Evolutionary conservation across 2,329 filamentous ascomycete species (phyloP).

Genomic region (Mollisiaceae sp.): DNA sequence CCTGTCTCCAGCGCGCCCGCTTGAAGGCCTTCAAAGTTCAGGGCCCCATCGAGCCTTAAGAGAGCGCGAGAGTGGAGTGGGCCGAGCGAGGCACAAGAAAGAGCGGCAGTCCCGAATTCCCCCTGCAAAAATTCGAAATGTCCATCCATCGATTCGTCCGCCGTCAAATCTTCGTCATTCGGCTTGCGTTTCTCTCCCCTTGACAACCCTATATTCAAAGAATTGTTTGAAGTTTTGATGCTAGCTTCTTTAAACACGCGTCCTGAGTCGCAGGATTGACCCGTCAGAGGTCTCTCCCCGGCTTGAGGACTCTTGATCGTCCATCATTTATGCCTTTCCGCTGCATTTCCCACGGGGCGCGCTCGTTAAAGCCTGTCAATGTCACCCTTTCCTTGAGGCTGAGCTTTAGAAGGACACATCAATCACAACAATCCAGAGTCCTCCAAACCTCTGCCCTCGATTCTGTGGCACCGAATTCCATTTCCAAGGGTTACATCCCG

Average conservation of each 20-base stretch:
- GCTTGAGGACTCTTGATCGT: slow-evolving; percentile 14
- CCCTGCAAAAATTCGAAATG: slow-evolving; percentile 22
- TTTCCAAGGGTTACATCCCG: slow-evolving; percentile 29
- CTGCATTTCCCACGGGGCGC: slow-evolving; percentile 33
- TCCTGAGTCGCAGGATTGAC: slow-evolving; percentile 33
- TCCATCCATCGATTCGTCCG: slow-evolving; percentile 15
- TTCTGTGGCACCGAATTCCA: slow-evolving; percentile 27
- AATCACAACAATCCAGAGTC: slow-evolving; percentile 36
- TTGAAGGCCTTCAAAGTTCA: not conserved
- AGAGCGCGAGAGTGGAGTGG: not conserved
- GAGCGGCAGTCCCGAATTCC: slow-evolving; percentile 11
- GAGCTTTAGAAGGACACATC: slow-evolving; percentile 43
- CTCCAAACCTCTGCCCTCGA: slow-evolving; percentile 39
- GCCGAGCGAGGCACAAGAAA: slow-evolving; percentile 5
- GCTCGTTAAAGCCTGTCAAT: slow-evolving; percentile 39
- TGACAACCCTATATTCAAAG: slow-evolving; percentile 18
- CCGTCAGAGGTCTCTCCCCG: slow-evolving; percentile 27
- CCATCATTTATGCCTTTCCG: slow-evolving; percentile 37
- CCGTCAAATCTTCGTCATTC: slow-evolving; percentile 16
- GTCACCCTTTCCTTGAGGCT: slow-evolving; percentile 35
- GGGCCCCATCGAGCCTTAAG: not conserved
- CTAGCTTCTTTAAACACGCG: slow-evolving; percentile 29
- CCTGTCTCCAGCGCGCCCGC: not conserved
- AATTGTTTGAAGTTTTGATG: slow-evolving; percentile 23
- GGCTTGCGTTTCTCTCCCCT: slow-evolving; percentile 25